Conservation (phyloP, 2,329 filamentous ascomycete genomes). For the Penicillium frequentans region DNA sequence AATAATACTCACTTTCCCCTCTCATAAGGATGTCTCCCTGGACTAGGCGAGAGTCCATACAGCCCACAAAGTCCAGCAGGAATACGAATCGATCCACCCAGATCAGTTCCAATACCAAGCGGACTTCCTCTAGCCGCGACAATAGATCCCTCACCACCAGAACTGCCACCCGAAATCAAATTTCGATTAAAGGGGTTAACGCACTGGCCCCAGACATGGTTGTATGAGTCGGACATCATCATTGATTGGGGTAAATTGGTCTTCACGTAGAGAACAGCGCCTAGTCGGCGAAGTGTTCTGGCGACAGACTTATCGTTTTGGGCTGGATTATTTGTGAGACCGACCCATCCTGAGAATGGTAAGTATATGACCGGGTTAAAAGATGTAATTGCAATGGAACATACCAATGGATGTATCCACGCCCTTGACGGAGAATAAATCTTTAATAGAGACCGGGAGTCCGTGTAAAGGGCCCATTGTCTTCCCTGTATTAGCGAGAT, state of each 20-base stretch:
- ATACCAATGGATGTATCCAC: constrained; percentile 26
- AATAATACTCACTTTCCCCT: constrained; percentile 31
- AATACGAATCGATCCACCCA: constrained; percentile 55
- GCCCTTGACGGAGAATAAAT: constrained; percentile 26
- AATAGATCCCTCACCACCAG: constrained; percentile 56
- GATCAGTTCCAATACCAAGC: constrained; percentile 56
- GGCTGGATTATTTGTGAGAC: constrained; percentile 21
- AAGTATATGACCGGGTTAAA: too few relatives aligned
- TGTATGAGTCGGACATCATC: constrained; percentile 30
- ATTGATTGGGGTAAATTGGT: constrained; percentile 26
- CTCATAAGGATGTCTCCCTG: constrained; percentile 37
- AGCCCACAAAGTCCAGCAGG: constrained; percentile 58
- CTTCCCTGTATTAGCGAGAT: constrained; percentile 38
- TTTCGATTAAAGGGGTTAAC: constrained; percentile 54
- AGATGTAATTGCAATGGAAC: too few relatives aligned
- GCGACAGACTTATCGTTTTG: constrained; percentile 23
- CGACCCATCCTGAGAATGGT: constrained; percentile 22
- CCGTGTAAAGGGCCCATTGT: constrained; percentile 60
- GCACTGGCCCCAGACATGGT: constrained; percentile 54
- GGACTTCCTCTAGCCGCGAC: constrained; percentile 51
- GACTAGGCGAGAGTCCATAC: constrained; percentile 48
- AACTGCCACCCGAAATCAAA: constrained; percentile 54
- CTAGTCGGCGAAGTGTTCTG: constrained; percentile 21
- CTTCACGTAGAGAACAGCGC: constrained; percentile 26
- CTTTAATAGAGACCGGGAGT: constrained; percentile 54